These are phyloP conservation scores for Mercurialis annua DNA, from an alignment of 345 rosid species.

Conservation along the genomic window DNA sequence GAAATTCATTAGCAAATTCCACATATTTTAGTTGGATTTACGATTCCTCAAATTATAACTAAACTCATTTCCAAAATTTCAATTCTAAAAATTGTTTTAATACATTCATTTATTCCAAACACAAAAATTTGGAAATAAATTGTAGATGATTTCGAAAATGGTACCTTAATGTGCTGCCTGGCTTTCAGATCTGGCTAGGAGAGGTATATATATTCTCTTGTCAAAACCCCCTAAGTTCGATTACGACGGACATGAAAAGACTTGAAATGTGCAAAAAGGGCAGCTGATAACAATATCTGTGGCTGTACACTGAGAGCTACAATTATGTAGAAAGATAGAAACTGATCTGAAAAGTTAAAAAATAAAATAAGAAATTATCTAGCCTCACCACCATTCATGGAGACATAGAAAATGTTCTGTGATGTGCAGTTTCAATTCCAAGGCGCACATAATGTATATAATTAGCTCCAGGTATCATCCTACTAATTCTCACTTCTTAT, in stretches of 20 bases:
- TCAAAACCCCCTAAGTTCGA: slow-evolving; percentile 51
- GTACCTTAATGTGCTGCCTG: slow-evolving; percentile 83
- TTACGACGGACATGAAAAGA: not conserved
- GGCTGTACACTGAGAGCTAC: too few relatives aligned
- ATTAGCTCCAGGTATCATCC: not conserved
- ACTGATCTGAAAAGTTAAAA: not conserved
- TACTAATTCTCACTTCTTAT: not conserved
- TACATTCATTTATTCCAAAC: too few relatives aligned
- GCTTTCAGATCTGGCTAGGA: slow-evolving; percentile 89
- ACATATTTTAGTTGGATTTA: too few relatives aligned
- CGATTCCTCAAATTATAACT: too few relatives aligned
- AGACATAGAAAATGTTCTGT: not conserved
- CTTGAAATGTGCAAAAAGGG: not conserved
- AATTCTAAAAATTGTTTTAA: too few relatives aligned
- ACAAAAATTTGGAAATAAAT: too few relatives aligned
- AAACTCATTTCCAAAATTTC: too few relatives aligned
- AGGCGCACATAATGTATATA: not conserved
- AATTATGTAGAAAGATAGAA: not conserved
- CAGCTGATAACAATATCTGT: not conserved
- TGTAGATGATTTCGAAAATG: not conserved
- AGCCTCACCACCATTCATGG: not conserved
- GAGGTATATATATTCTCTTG: slow-evolving; percentile 93
- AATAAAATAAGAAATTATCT: not conserved
- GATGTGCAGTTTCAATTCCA: not conserved
- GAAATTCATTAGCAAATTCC: too few relatives aligned